Evolutionary conservation across 768 basidiomycete species (phyloP), one percentile per base, ranked within the genome.

Genomic region (Mrakia gelida): DNA sequence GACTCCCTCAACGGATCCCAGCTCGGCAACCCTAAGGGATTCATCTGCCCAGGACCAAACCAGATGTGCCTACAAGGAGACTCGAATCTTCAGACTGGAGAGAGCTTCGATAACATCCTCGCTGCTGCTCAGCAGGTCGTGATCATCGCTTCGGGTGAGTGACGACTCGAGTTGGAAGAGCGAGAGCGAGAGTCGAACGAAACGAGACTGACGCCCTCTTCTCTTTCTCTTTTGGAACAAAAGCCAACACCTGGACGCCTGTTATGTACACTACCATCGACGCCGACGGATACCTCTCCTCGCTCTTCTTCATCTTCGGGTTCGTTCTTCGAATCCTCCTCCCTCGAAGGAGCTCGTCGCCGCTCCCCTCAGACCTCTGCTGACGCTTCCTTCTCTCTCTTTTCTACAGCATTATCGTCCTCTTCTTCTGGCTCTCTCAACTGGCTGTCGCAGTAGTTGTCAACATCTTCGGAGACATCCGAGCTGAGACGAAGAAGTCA

Each of bases 361-460:
- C 45, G 38, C 38, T 38, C 15, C 15, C 45, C 45, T 6, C 45
- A 10, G 45, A 21, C 13, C 49, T 16, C 15, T 52, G 49, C 49
- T 52, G 49, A 52, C 49, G 15, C 21, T 21, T 21, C 7, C 15
- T 21, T 18, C 49, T 13, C n/a, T n/a, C n/a, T 52, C 18, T 21
- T 52, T 7, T 45, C 15, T 2, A 52, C 49, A 52, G 49, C 1
- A 56, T 74, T 26, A 34, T 79, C 80, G 88, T 97, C 32, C 87
- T 98, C 81, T 96, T 98, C 84, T 93, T 97, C 83, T 86, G 85
- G 85, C 65, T 81, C 15, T 72, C 76, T 21, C 68, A 71, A 83
- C 84, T 97, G 63, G 92, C 95, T 83, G 93, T 97, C 76, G 95
- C 95, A 26, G 94, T 97, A n/a, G 95, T 96, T 80, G 93, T 94